Conservation (phyloP, 805 yeast genomes). For the Metschnikowia similis region DNA sequence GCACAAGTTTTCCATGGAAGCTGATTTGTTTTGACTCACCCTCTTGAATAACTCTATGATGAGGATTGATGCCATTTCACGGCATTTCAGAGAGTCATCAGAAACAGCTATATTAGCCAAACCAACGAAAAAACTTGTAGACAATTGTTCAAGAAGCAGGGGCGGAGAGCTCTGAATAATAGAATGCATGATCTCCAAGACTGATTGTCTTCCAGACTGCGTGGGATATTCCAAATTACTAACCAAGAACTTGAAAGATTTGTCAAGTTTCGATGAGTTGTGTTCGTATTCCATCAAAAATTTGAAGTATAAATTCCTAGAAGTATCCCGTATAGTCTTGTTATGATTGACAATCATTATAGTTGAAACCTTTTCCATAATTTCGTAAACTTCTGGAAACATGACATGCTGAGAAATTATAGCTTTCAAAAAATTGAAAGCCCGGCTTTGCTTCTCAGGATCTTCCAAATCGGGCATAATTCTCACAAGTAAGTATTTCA, state of each 20-base stretch:
- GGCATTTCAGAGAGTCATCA: slow-evolving; percentile 74
- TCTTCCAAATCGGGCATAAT: slow-evolving; percentile 86
- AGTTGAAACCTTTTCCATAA: slow-evolving; percentile 73
- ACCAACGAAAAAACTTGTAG: slow-evolving; percentile 79
- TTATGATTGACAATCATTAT: slow-evolving; percentile 90
- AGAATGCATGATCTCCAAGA: slow-evolving; percentile 77
- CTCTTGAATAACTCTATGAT: slow-evolving; percentile 52
- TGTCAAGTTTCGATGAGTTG: slow-evolving; percentile 77
- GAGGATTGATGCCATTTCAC: slow-evolving; percentile 74
- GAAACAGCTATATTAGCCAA: slow-evolving; percentile 71
- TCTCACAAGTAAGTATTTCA: slow-evolving; percentile 67
- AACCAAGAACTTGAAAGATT: slow-evolving; percentile 76
- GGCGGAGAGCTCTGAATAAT: slow-evolving; percentile 63
- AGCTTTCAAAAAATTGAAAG: slow-evolving; percentile 78
- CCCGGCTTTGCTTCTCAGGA: slow-evolving; percentile 82
- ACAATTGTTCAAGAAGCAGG: slow-evolving; percentile 53
- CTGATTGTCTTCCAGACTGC: slow-evolving; percentile 82
- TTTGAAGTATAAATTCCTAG: slow-evolving; percentile 77
- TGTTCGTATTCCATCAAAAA: slow-evolving; percentile 94
- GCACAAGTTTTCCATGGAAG: slow-evolving; percentile 37
- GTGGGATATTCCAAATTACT: slow-evolving; percentile 81
- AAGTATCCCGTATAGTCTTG: slow-evolving; percentile 73
- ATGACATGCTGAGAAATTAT: slow-evolving; percentile 67
- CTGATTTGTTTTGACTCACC: slow-evolving; percentile 32
- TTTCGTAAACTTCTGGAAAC: slow-evolving; percentile 86